phyloP scores from a whole-genome alignment of 2,329 filamentous ascomycete genomes.

The Clonostachys chloroleuca region DNA sequence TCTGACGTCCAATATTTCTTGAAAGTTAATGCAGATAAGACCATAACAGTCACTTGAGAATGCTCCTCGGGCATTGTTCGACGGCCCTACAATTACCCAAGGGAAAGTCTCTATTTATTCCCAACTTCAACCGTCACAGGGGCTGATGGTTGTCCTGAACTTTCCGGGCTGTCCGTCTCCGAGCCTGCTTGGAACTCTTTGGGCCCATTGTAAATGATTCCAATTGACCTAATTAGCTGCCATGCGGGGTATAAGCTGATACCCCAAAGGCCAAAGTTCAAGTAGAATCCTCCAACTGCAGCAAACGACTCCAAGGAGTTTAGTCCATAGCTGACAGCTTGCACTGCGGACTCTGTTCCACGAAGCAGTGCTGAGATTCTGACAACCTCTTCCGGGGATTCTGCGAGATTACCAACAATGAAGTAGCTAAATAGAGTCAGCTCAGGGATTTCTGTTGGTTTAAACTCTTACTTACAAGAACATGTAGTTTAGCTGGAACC shows the following conservation, averaged over 20 bases:
- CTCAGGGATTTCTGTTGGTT: too few species aligned
- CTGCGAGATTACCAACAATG: conserved; percentile 58
- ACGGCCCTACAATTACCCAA: too few species aligned
- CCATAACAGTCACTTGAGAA: too few species aligned
- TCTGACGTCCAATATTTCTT: too few species aligned
- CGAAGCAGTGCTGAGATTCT: conserved; percentile 59
- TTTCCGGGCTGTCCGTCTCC: too few species aligned
- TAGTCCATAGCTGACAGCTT: conserved; percentile 65
- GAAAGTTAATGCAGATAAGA: too few species aligned
- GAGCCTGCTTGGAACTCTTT: too few species aligned
- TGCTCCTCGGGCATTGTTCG: too few species aligned
- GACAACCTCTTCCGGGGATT: conserved; percentile 55
- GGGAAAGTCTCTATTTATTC: too few species aligned
- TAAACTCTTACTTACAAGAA: conserved; percentile 22
- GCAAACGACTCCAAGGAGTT: conserved; percentile 56
- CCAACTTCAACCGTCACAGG: too few species aligned
- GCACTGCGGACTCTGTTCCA: conserved; percentile 64
- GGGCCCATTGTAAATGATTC: too few species aligned
- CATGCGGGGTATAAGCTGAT: conserved; percentile 56
- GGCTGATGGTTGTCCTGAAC: too few species aligned
- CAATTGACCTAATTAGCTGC: conserved; percentile 35
- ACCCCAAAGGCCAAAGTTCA: conserved; percentile 65
- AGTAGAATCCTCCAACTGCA: conserved; percentile 56
- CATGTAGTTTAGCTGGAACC: conserved; percentile 69
- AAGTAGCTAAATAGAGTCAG: conserved; percentile 46